Conservation (phyloP, 2,329 filamentous ascomycete species). For the Teratosphaeria pseudoeucalypti region DNA sequence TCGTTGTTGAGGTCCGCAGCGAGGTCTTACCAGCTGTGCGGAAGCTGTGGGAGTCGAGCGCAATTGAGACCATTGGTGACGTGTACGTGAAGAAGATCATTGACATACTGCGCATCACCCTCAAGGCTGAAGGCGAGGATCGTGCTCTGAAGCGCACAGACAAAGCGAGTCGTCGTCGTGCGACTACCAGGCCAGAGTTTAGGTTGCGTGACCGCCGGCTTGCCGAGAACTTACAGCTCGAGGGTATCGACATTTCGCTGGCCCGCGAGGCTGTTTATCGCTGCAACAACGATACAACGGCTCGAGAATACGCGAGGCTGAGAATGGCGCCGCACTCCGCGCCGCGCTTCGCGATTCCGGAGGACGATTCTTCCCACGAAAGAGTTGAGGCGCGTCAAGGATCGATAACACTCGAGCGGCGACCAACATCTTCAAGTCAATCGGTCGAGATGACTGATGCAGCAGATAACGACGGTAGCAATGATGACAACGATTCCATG, state of each 20-base stretch:
- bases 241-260: constrained; percentile 47
- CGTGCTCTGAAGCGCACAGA: constrained; percentile 54
- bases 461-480: constrained; percentile 2
- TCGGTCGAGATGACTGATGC: constrained; percentile 11
- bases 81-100: constrained; percentile 69
- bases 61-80: constrained; percentile 71
- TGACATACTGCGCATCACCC: constrained; percentile 69
- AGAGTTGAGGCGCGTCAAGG: not conserved
- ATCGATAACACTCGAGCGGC: not conserved
- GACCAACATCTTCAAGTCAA: not conserved
- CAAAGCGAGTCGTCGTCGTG: constrained; percentile 40
- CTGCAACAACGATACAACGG: constrained; percentile 54
- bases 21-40: constrained; percentile 66
- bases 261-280: constrained; percentile 73
- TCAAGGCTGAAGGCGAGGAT: constrained; percentile 65
- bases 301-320: constrained; percentile 63
- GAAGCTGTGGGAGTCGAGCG: constrained; percentile 73
- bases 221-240: constrained; percentile 14
- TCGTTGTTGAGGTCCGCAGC: constrained; percentile 76
- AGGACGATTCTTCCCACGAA: constrained; percentile 6
- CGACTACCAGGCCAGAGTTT: constrained; percentile 41
- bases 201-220: constrained; percentile 32
- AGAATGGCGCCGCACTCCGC: constrained; percentile 13
- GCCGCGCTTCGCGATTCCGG: constrained; percentile 21
- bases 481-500: not conserved